phyloP scores from a whole-genome alignment of 768 basidiomycete species.

The Boletus rufocinnamomeus region DNA sequence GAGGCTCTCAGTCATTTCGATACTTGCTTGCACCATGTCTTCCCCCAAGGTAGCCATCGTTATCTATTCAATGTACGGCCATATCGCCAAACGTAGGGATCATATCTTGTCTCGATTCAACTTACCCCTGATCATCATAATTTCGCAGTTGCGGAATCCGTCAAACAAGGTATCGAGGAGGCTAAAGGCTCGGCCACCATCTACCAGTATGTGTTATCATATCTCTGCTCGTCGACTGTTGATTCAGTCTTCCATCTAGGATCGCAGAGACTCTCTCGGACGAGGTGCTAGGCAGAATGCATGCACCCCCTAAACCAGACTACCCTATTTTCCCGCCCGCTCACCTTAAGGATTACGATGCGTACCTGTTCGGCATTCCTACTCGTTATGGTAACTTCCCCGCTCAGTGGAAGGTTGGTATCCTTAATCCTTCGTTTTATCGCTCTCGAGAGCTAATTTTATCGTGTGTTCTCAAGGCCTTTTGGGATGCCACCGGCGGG shows the following conservation, averaged over 20 bases:
- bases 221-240: neutral
- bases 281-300: slow-evolving; percentile 67
- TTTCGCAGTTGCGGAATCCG: slow-evolving; percentile 58
- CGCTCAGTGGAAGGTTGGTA: slow-evolving; percentile 33
- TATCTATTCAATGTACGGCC: slow-evolving; percentile 75
- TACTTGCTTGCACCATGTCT: slow-evolving; percentile 36
- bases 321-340: slow-evolving; percentile 71
- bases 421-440: neutral
- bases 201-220: slow-evolving; percentile 47
- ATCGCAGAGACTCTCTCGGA: slow-evolving; percentile 76
- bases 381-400: no score
- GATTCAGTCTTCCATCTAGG: slow-evolving; percentile 37
- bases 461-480: slow-evolving; percentile 41
- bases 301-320: slow-evolving; percentile 68
- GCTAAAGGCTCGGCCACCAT: slow-evolving; percentile 55
- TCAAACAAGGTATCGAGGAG: slow-evolving; percentile 45
- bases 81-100: slow-evolving; percentile 63
- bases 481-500: slow-evolving; percentile 76
- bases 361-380: no score
- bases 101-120: neutral
- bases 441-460: slow-evolving; percentile 9
- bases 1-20: slow-evolving; percentile 4
- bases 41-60: slow-evolving; percentile 65
- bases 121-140: slow-evolving; percentile 5
- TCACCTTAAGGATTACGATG: slow-evolving; percentile 41